These are phyloP conservation scores for Gnaphalium uliginosum DNA, from an alignment of 129 eudicot species.

Conservation along the genomic window DNA sequence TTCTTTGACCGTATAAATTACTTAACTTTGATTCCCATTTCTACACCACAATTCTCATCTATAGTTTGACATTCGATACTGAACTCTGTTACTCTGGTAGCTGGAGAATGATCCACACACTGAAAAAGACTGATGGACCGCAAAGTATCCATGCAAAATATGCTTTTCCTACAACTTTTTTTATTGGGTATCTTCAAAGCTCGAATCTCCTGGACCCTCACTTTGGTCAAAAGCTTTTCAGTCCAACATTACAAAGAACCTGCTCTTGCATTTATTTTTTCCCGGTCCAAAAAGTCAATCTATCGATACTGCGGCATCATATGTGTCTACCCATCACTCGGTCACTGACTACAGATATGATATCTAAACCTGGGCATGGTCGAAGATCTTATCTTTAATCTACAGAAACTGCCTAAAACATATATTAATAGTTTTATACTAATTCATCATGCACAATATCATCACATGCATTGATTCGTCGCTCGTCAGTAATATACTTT, in stretches of 20 bases:
- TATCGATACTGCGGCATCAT: slow-evolving; percentile 28
- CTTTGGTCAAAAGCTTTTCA: slow-evolving; percentile 50
- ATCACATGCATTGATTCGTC: not conserved
- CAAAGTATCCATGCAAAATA: slow-evolving; percentile 36
- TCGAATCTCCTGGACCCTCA: slow-evolving; percentile 45
- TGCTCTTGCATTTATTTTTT: not conserved
- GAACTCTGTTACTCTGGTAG: slow-evolving; percentile 10
- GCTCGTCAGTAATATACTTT: slow-evolving; percentile 14
- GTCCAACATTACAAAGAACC: slow-evolving; percentile 10
- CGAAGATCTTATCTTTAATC: slow-evolving; percentile 22
- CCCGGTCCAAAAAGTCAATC: slow-evolving; percentile 28
- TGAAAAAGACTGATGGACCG: slow-evolving; percentile 36
- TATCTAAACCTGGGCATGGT: slow-evolving; percentile 33
- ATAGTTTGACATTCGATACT: slow-evolving; percentile 42
- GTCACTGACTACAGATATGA: not conserved
- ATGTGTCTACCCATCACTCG: slow-evolving; percentile 8
- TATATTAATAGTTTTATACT: not conserved
- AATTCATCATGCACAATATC: slow-evolving; percentile 5
- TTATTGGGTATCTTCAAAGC: slow-evolving; percentile 55
- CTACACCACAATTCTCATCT: slow-evolving; percentile 28
- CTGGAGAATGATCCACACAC: slow-evolving; percentile 9
- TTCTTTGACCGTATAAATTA: slow-evolving; percentile 32
- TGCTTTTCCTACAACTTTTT: slow-evolving; percentile 27
- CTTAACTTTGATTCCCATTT: slow-evolving; percentile 28
- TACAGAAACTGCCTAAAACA: not conserved